phyloP scores from a whole-genome alignment of 1,284 basidiomycete genomes.

The Leccinum griseonigrum region DNA sequence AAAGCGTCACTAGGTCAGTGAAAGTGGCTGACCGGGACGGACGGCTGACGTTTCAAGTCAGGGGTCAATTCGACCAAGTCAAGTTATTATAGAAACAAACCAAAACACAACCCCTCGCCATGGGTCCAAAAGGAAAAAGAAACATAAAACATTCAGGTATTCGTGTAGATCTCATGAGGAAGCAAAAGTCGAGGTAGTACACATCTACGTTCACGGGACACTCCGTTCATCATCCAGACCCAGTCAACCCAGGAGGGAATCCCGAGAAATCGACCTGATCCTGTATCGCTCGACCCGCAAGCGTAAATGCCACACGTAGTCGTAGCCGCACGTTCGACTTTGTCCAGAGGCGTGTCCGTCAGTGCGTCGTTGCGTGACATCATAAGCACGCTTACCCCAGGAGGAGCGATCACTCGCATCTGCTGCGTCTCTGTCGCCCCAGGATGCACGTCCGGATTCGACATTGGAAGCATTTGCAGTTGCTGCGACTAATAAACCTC shows the following conservation, averaged over 20 bases:
- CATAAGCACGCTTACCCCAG: constrained; percentile 63
- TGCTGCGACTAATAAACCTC: constrained; percentile 81
- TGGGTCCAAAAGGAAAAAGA: neutral
- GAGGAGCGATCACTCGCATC: constrained; percentile 87
- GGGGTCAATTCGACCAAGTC: constrained; percentile 18
- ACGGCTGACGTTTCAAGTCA: constrained; percentile 16
- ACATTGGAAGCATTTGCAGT: constrained; percentile 98
- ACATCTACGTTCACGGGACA: constrained; percentile 10
- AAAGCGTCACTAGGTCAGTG: neutral
- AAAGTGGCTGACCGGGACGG: constrained; percentile 18
- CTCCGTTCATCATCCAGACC: constrained; percentile 23
- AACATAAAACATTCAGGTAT: constrained; percentile 4
- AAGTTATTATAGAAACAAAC: constrained; percentile 1
- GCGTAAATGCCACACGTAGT: constrained; percentile 77
- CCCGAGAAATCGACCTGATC: constrained; percentile 95
- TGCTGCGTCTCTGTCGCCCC: constrained; percentile 91
- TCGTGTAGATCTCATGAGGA: constrained; percentile 23
- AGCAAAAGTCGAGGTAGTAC: constrained; percentile 2
- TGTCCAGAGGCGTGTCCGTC: constrained; percentile 1
- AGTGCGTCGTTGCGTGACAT: neutral
- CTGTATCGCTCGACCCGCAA: constrained; percentile 70
- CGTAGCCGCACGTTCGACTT: constrained; percentile 85
- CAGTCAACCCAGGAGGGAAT: constrained; percentile 81
- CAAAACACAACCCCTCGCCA: neutral
- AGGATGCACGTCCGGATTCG: constrained; percentile 75